Conservation (phyloP, 768 basidiomycete species). For the Galerina sulciceps region DNA sequence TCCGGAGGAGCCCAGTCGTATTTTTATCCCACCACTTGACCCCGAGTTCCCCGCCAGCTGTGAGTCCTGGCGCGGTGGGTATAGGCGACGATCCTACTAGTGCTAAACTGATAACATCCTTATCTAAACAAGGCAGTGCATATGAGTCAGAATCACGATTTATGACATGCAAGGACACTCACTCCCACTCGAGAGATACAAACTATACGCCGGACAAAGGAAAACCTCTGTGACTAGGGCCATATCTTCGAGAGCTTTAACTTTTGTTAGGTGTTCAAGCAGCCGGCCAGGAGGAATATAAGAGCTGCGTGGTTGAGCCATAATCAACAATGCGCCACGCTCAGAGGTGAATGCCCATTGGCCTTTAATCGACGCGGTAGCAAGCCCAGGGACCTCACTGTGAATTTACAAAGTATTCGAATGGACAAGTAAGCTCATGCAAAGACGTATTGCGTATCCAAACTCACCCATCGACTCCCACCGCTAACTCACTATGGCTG, state of each 20-base stretch:
- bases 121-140: background rate
- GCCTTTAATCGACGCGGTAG: background rate
- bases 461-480: background rate
- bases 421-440: background rate
- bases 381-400: background rate
- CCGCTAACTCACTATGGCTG: background rate
- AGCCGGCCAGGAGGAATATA: background rate
- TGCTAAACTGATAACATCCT: background rate
- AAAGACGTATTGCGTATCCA: background rate
- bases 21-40: background rate
- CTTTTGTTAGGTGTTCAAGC: background rate
- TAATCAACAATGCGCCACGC: background rate
- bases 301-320: background rate
- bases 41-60: background rate
- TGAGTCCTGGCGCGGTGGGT: background rate
- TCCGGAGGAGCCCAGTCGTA: background rate
- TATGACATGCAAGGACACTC: background rate
- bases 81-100: background rate
- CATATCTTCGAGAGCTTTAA: background rate
- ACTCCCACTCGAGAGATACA: background rate
- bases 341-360: background rate
- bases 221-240: background rate
- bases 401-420: too few relatives aligned
- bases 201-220: background rate
- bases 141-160: background rate